Conservation (phyloP, 2,329 filamentous ascomycete species). For the Fusarium drepaniforme region DNA sequence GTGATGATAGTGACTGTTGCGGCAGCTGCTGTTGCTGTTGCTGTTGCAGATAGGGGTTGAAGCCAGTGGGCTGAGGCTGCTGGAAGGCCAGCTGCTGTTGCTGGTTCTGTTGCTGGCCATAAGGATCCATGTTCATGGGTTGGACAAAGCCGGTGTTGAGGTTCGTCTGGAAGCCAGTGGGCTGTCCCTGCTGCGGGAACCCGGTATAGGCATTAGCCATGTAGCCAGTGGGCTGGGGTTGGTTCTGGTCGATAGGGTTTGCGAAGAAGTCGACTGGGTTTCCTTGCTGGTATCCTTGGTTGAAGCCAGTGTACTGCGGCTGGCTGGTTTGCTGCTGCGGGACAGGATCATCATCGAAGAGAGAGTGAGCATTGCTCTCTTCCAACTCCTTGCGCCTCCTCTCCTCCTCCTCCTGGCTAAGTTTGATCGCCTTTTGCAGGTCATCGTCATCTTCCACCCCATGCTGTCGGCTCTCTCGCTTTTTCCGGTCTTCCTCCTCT, state of each 20-base stretch:
- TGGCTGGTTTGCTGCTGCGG: conserved; percentile 67
- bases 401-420: conserved; percentile 96
- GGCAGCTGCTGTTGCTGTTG: conserved; percentile 48
- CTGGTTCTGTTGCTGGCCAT: conserved; percentile 62
- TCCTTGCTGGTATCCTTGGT: conserved; percentile 98
- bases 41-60: conserved; percentile 61
- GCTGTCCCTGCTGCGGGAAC: conserved; percentile 59
- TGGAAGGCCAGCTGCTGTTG: conserved; percentile 56
- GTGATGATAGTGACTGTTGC: conserved; percentile 55
- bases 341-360: conserved; percentile 86
- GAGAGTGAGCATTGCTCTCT: conserved; percentile 82
- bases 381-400: conserved; percentile 88
- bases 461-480: conserved; percentile 73
- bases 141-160: conserved; percentile 76
- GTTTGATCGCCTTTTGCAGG: conserved; percentile 91
- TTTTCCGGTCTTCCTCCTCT: conserved; percentile 88
- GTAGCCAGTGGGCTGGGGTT: conserved; percentile 85
- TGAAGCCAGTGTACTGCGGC: conserved; percentile 88
- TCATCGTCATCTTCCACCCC: conserved; percentile 81
- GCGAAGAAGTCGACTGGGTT: conserved; percentile 97
- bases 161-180: conserved; percentile 67
- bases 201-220: conserved; percentile 69
- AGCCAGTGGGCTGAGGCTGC: conserved; percentile 65
- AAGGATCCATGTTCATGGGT: conserved; percentile 80
- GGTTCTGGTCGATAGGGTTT: conserved; percentile 85